Base-by-base conservation (phyloP, 257 asterid species). In the Plantago ovata region DNA sequence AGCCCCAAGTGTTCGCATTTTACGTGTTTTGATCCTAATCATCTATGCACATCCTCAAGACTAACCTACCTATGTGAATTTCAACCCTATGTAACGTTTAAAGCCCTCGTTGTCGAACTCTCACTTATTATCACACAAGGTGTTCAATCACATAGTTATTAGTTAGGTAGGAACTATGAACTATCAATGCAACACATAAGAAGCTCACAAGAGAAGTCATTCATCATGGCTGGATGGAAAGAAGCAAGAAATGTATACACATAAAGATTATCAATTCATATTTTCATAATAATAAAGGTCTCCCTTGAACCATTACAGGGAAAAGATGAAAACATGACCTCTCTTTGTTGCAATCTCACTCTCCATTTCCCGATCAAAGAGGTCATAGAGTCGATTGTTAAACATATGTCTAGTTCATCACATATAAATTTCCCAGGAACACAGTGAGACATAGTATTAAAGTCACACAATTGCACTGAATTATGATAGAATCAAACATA, bases 281-380 rank as follows among this genome's bases (percentile, higher is more conserved):
- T 58, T 57, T 54, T 19, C 64, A 55, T 64, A 49, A 69, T 40
- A 36, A 24, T 15, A 58, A 49, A 57, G 45, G 62, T 65, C 58
- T 65, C 58, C 10, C 53, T n/a, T 19, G 28, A 40, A 61, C 49
- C 59, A 55, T 69, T 52, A 55, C 38, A 4, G 18, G 61, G 67
- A 49, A 65, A 56, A 63, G 63, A 61, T 44, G 7, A 48, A 22
- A 41, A 23, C 42, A 61, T 60, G 58, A 47, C 44, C 67, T 44
- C 72, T 68, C 76, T 54, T 73, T 61, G 68, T n/a, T 53, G 60
- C 66, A 69, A 68, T 67, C 60, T 65, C 70, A 69, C 64, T 67
- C 69, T 68, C 79, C 79, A 69, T 69, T n/a, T 80, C 73, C 65
- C 70, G 62, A 72, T 59, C 69, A 74, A 72, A 63, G 69, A 77